Conservation (phyloP, 805 yeast species). For the Candida vartiovaarae region DNA sequence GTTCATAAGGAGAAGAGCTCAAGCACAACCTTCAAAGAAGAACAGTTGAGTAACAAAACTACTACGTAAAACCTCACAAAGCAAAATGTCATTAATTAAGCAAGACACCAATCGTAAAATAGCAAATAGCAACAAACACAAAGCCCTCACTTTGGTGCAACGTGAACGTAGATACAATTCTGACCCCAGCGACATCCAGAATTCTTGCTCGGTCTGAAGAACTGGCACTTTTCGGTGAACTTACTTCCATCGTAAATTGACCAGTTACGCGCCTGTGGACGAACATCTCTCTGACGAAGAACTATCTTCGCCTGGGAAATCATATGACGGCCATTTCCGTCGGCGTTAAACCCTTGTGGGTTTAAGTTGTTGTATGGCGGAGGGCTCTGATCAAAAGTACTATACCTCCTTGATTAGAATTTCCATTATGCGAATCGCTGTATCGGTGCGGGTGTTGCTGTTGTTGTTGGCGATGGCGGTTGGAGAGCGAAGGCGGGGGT, state of each 20-base stretch:
- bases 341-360: neutral
- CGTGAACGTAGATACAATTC: neutral
- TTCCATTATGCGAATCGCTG: no score
- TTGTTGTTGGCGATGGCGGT: no score
- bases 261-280: neutral
- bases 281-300: neutral
- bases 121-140: no score
- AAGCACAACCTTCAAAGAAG: neutral
- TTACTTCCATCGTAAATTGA: neutral
- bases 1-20: conserved; percentile 1
- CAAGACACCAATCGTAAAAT: no score
- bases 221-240: neutral
- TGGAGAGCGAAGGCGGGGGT: neutral
- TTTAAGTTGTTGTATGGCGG: no score
- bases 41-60: neutral
- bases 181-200: conserved; percentile 1
- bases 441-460: no score
- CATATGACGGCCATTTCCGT: neutral
- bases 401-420: neutral
- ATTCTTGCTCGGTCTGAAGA: neutral
- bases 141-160: neutral
- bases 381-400: no score
- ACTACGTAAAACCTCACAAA: no score
- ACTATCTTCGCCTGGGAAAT: neutral
- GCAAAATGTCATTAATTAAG: no score